phyloP scores from a whole-genome alignment of 176 grass and related monocot genomes.

The Tillandsia leiboldiana region DNA sequence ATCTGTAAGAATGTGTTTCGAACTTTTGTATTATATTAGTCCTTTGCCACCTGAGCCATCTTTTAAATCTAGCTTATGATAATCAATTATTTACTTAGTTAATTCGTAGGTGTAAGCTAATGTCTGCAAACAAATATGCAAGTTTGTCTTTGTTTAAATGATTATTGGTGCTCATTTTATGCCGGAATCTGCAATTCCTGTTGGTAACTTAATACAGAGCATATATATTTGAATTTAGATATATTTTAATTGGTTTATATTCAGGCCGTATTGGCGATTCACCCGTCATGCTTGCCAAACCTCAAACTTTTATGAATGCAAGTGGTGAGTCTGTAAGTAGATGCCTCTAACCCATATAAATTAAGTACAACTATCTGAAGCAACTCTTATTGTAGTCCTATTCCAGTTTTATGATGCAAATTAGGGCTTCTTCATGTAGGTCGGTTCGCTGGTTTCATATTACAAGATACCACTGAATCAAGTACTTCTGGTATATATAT shows the following conservation, averaged over 20 bases:
- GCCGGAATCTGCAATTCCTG: not conserved
- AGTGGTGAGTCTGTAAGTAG: conserved; percentile 97
- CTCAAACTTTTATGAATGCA: conserved; percentile 91
- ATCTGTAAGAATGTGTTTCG: no score
- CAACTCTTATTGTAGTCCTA: conserved; percentile 10
- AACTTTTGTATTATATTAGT: no score
- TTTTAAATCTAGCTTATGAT: not conserved
- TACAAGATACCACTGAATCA: conserved; percentile 85
- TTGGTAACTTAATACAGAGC: not conserved
- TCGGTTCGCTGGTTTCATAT: conserved; percentile 73
- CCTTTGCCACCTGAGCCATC: no score
- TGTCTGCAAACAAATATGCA: no score
- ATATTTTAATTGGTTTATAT: conserved; percentile 10
- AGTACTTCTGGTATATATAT: conserved; percentile 70
- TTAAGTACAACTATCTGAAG: not conserved
- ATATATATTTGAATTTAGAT: conserved; percentile 10
- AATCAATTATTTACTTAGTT: not conserved
- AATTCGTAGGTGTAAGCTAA: not conserved
- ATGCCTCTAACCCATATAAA: not conserved
- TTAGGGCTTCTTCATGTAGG: conserved; percentile 35
- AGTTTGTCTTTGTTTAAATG: not conserved
- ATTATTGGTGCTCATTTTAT: not conserved
- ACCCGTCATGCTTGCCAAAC: conserved; percentile 80
- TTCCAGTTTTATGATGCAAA: not conserved
- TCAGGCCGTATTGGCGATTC: conserved; percentile 64